These are phyloP conservation scores for Raffaelea ambrosiae DNA, from an alignment of 2,329 filamentous ascomycete genomes.

Conservation along the genomic window DNA sequence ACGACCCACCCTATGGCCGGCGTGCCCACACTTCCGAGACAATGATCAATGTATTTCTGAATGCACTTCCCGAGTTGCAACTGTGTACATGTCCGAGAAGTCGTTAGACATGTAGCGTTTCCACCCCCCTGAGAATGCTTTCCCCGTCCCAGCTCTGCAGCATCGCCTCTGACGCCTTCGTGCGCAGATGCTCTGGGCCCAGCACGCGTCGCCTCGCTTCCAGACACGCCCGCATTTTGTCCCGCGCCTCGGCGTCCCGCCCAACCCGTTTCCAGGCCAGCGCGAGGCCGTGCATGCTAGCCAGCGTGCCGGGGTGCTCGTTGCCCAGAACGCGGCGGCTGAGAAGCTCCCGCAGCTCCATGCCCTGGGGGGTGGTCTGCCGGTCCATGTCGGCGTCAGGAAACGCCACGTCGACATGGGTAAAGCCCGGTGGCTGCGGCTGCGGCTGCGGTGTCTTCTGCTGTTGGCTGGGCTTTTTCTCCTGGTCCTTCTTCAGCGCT, in stretches of 20 bases:
- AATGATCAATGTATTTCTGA: no score
- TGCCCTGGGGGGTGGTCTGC: background rate
- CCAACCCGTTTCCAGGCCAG: background rate
- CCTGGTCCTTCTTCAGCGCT: background rate
- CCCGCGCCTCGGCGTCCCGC: background rate
- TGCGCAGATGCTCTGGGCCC: background rate
- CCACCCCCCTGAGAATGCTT: no score
- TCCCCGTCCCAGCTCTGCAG: no score
- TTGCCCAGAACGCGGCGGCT: background rate
- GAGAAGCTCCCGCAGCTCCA: background rate
- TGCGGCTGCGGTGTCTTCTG: no score
- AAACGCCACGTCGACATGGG: background rate
- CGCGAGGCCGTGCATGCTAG: background rate
- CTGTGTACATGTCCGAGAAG: no score
- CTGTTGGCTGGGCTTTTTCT: no score
- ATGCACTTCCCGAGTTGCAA: no score
- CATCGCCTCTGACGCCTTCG: no score
- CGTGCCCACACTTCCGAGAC: no score
- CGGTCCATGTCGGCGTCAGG: background rate
- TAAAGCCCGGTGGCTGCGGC: background rate
- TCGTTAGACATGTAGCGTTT: no score
- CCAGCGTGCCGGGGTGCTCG: background rate
- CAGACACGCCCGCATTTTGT: background rate
- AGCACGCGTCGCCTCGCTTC: background rate
- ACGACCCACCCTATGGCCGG: no score